phyloP scores from a whole-genome alignment of 768 basidiomycete genomes.

The Amanita rimosa region DNA sequence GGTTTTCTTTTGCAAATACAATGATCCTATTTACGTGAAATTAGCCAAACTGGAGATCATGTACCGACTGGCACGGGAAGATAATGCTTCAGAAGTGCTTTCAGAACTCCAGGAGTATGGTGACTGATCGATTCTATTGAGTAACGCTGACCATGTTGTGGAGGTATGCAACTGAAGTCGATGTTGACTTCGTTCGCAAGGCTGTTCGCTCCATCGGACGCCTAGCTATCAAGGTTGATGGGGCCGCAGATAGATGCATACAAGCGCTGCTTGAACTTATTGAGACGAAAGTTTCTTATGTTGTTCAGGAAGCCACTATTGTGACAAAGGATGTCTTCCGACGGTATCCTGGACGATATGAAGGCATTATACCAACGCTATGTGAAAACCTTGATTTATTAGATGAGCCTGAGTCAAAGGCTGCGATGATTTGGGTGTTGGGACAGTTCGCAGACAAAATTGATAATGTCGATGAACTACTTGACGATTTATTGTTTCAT shows the following conservation, averaged over 20 bases:
- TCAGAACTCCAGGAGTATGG: constrained; percentile 90
- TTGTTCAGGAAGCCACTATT: constrained; percentile 94
- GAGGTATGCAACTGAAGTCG: constrained; percentile 97
- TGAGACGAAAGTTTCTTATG: constrained; percentile 90
- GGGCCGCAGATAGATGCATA: constrained; percentile 85
- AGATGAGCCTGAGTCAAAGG: constrained; percentile 95
- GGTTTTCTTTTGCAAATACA: constrained; percentile 99
- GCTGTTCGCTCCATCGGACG: constrained; percentile 96
- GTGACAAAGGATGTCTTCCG: constrained; percentile 98
- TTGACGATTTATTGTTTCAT: constrained; percentile 83
- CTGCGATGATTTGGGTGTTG: constrained; percentile 96
- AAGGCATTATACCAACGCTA: constrained; percentile 87
- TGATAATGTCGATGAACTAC: constrained; percentile 88
- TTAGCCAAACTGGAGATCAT: constrained; percentile 98
- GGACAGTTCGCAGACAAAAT: constrained; percentile 95
- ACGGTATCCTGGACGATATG: constrained; percentile 92
- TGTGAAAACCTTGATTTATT: constrained; percentile 87
- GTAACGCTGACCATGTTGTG: neutral
- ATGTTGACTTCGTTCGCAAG: constrained; percentile 96
- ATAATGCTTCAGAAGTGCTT: constrained; percentile 87
- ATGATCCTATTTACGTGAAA: constrained; percentile 98
- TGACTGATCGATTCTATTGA: neutral
- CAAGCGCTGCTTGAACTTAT: constrained; percentile 76
- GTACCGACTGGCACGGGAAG: constrained; percentile 92
- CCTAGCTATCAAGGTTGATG: constrained; percentile 93